Percentiles rank a stretch among this genome's conserved stretches.
Evolutionary conservation across 2,329 filamentous ascomycete species (phyloP).

Genomic region (Aspergillus melleus): DNA sequence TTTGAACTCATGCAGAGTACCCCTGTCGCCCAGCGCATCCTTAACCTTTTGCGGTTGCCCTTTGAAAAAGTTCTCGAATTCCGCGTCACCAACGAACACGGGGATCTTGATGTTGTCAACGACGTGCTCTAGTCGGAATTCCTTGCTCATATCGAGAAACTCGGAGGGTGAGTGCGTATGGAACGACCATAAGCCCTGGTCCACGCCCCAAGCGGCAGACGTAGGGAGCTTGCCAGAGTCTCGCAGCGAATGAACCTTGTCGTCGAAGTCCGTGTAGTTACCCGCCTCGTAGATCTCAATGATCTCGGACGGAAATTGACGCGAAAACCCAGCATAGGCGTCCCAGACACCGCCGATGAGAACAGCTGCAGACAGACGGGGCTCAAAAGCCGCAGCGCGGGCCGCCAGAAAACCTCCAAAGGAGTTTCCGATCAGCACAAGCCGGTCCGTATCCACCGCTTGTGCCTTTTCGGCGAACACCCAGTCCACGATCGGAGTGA

Average conservation of each 20-base stretch:
- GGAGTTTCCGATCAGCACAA: not conserved
- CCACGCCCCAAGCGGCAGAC: not conserved
- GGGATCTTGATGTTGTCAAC: not conserved
- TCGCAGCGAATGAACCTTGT: not conserved
- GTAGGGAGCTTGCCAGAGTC: not conserved
- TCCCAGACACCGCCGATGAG: not conserved
- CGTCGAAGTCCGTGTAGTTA: not conserved
- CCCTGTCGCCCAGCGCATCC: not conserved
- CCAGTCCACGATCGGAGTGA: conserved; percentile 44
- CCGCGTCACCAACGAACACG: not conserved
- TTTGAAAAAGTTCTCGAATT: not conserved
- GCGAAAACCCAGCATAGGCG: not conserved
- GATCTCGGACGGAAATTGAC: not conserved
- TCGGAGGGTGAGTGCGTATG: not conserved
- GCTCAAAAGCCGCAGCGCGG: not conserved
- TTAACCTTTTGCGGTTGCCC: not conserved
- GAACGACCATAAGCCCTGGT: not conserved
- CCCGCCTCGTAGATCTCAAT: not conserved
- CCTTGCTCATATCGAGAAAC: not conserved
- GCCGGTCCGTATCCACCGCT: not conserved
- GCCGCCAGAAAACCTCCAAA: not conserved
- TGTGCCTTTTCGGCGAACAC: not conserved
- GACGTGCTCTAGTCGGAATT: not conserved
- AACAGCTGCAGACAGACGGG: not conserved
- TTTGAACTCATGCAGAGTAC: not conserved